These are phyloP conservation scores for Tolypocladium endophyticum DNA, from an alignment of 2,329 filamentous ascomycete species.

Conservation along the genomic window DNA sequence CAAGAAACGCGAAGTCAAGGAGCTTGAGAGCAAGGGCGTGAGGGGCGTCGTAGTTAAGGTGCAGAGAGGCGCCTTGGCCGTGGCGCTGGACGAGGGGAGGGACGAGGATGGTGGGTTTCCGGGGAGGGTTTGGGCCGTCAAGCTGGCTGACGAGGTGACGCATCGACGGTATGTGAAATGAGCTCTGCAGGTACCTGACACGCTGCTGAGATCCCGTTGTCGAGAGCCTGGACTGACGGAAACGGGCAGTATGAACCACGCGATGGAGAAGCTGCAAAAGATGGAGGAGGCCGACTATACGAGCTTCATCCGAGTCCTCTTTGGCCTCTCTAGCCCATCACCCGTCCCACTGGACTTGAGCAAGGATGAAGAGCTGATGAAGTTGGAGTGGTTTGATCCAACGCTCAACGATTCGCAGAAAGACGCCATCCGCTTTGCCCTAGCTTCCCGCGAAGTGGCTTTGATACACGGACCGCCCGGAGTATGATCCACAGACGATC, in stretches of 20 bases:
- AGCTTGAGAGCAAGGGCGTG: slow-evolving; percentile 56
- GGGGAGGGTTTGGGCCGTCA: slow-evolving; percentile 52
- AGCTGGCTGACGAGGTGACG: slow-evolving; percentile 59
- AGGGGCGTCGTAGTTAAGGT: slow-evolving; percentile 62
- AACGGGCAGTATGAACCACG: slow-evolving; percentile 45
- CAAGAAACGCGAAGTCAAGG: slow-evolving; percentile 62
- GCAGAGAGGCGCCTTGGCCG: slow-evolving; percentile 44
- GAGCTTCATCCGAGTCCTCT: slow-evolving; percentile 49
- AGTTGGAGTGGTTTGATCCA: slow-evolving; percentile 50
- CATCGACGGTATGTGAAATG: slow-evolving; percentile 36
- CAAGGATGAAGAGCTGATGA: slow-evolving; percentile 30
- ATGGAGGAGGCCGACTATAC: slow-evolving; percentile 50
- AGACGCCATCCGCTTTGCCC: slow-evolving; percentile 66
- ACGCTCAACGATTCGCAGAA: slow-evolving; percentile 57
- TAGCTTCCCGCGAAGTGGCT: slow-evolving; percentile 71
- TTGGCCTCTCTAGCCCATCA: slow-evolving; percentile 45
- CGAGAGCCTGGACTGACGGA: neutral
- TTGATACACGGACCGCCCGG: slow-evolving; percentile 93
- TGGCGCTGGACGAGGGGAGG: slow-evolving; percentile 60
- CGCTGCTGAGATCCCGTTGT: neutral
- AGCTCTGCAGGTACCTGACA: too few species aligned
- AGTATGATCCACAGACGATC: slow-evolving; percentile 24
- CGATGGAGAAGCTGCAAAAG: slow-evolving; percentile 48
- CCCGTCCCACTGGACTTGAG: slow-evolving; percentile 31
- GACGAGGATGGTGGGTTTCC: slow-evolving; percentile 29